Conservation (phyloP, 1,139 yeast genomes). For the Candida smagusa region DNA sequence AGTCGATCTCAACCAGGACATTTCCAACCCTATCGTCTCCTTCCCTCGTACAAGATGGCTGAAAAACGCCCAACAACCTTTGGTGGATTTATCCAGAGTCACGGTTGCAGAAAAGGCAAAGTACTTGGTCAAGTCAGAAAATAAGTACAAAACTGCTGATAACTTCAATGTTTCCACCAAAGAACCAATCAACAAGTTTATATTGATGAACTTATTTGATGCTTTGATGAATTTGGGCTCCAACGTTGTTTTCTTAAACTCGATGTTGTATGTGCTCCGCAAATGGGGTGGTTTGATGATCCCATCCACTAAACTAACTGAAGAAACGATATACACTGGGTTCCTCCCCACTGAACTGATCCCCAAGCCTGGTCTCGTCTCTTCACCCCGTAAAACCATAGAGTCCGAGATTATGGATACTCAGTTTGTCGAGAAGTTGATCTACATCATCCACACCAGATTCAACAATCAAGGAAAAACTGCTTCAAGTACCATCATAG, state of each 20-base stretch:
- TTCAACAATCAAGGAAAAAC: slow-evolving; percentile 18
- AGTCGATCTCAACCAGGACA: slow-evolving; percentile 2
- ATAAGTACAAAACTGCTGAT: not conserved
- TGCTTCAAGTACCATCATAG: slow-evolving; percentile 20
- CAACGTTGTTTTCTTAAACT: slow-evolving; percentile 26
- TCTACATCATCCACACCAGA: slow-evolving; percentile 30
- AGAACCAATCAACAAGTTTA: slow-evolving; percentile 27
- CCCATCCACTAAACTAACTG: not conserved
- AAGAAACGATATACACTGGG: slow-evolving; percentile 5
- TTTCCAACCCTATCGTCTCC: slow-evolving; percentile 28
- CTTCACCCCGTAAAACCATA: too few species aligned
- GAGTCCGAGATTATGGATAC: slow-evolving; percentile 18
- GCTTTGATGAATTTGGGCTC: slow-evolving; percentile 32
- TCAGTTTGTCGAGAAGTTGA: slow-evolving; percentile 29
- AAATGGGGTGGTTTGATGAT: slow-evolving; percentile 34
- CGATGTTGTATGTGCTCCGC: slow-evolving; percentile 29
- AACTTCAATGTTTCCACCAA: slow-evolving; percentile 7
- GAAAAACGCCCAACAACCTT: slow-evolving; percentile 12
- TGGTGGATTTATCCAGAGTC: slow-evolving; percentile 33
- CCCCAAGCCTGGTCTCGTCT: not conserved
- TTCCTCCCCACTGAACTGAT: not conserved
- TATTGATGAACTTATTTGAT: slow-evolving; percentile 31
- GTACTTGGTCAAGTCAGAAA: slow-evolving; percentile 6
- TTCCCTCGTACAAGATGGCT: slow-evolving; percentile 21
- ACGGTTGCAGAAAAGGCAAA: slow-evolving; percentile 17